phyloP scores from a whole-genome alignment of 78 protist species.

The slime mould (Dictyostelium discoideum) region DNA sequence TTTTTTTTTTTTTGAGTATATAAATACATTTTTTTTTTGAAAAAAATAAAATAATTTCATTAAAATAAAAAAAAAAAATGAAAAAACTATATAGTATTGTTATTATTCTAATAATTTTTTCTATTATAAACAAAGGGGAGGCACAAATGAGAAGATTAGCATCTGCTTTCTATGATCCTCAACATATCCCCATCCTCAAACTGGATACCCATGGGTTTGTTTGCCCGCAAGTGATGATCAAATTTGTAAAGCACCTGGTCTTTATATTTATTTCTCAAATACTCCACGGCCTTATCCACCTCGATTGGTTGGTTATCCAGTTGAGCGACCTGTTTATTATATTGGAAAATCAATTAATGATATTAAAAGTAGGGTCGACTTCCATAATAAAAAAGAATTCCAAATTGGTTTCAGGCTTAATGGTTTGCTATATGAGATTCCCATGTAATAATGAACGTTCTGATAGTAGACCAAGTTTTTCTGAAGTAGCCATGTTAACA shows the following conservation, averaged over 20 bases:
- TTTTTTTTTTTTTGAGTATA: too few species aligned
- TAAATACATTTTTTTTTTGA: too few species aligned
- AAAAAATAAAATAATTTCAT: too few species aligned
- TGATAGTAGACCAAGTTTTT: too few species aligned
- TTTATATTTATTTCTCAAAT: neutral
- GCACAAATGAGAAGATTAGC: neutral
- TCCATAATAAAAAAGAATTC: too few species aligned
- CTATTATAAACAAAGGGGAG: neutral
- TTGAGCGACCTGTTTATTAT: neutral
- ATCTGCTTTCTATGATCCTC: neutral
- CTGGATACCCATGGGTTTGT: neutral
- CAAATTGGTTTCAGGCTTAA: too few species aligned
- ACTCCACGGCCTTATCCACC: neutral
- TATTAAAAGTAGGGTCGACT: neutral
- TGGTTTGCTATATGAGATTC: too few species aligned
- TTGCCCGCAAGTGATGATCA: neutral
- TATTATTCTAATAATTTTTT: too few species aligned
- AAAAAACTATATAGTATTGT: neutral
- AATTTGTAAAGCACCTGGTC: neutral
- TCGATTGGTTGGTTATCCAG: neutral
- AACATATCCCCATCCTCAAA: neutral
- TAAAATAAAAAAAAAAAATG: too few species aligned
- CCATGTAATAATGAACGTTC: too few species aligned
- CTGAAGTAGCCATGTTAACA: too few species aligned
- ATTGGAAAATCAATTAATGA: neutral